A percentile compares a stretch with the other conserved stretches of the same genome.
phyloP scores from a whole-genome alignment of 2,329 filamentous ascomycete genomes.

The Fusarium devonianum region DNA sequence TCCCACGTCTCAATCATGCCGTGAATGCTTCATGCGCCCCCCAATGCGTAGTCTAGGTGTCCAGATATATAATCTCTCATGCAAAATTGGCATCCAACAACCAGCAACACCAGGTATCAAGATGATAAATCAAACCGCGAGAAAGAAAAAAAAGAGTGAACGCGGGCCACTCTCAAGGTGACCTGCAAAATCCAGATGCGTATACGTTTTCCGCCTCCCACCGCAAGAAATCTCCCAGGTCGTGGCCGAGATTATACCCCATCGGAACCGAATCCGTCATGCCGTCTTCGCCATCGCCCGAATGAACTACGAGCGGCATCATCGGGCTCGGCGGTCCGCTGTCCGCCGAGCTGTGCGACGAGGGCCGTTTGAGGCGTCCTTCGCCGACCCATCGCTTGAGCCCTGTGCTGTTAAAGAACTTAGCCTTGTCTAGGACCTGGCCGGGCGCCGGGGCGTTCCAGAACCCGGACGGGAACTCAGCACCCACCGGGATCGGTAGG shows the following conservation, averaged over 20 bases:
- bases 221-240: slow-evolving; percentile 64
- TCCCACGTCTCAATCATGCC: slow-evolving; percentile 7
- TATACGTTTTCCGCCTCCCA: slow-evolving; percentile 64
- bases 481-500: slow-evolving; percentile 49
- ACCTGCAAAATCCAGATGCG: slow-evolving; percentile 40
- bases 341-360: slow-evolving; percentile 37
- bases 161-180: slow-evolving; percentile 14
- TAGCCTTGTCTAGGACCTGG: slow-evolving; percentile 41
- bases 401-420: slow-evolving; percentile 43
- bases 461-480: slow-evolving; percentile 46
- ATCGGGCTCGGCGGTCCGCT: slow-evolving; percentile 60
- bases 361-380: slow-evolving; percentile 44
- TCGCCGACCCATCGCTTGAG: slow-evolving; percentile 50
- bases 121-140: background rate
- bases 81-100: slow-evolving; percentile 2
- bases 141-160: slow-evolving; percentile 3
- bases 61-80: slow-evolving; percentile 10
- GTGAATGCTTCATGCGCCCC: slow-evolving; percentile 24
- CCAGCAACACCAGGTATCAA: slow-evolving; percentile 7
- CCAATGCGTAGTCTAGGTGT: slow-evolving; percentile 23
- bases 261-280: slow-evolving; percentile 55
- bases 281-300: slow-evolving; percentile 46
- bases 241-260: slow-evolving; percentile 67
- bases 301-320: slow-evolving; percentile 55
- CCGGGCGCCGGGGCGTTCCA: slow-evolving; percentile 42